Evolutionary conservation across 768 basidiomycete genomes (phyloP).

Genomic region (Amanita brunnescens): DNA sequence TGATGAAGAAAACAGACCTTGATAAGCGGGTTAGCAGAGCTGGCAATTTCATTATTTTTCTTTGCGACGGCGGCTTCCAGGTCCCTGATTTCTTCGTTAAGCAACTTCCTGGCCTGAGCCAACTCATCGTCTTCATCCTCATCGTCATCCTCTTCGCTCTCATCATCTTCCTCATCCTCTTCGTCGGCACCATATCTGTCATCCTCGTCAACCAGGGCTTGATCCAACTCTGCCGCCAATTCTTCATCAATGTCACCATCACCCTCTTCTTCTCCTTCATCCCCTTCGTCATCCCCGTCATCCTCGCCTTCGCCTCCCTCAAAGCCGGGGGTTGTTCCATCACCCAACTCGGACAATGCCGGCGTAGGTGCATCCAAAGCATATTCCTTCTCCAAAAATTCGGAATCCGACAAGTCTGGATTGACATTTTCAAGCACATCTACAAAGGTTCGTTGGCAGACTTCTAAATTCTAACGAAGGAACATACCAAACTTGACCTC

Average conservation of each 20-base stretch:
- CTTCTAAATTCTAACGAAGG: not conserved
- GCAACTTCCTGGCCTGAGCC: constrained; percentile 64
- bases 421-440: constrained; percentile 87
- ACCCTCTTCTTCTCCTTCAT: constrained; percentile 53
- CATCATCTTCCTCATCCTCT: constrained; percentile 57
- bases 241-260: constrained; percentile 82
- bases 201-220: constrained; percentile 61
- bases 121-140: constrained; percentile 83
- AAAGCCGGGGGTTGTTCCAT: constrained; percentile 50
- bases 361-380: constrained; percentile 65
- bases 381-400: constrained; percentile 66
- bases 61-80: constrained; percentile 81
- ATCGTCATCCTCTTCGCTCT: constrained; percentile 63
- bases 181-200: constrained; percentile 56
- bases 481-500: constrained; percentile 69
- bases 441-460: constrained; percentile 18
- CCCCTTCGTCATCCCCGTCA: constrained; percentile 52
- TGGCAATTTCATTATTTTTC: constrained; percentile 77
- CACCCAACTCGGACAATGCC: constrained; percentile 60
- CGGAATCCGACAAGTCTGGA: constrained; percentile 84
- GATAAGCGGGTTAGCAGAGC: constrained; percentile 81
- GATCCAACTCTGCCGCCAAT: constrained; percentile 78
- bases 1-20: constrained; percentile 37
- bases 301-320: constrained; percentile 49
- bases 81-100: constrained; percentile 86